Percentiles rank a stretch among this genome's conserved stretches.
phyloP scores from a whole-genome alignment of 306 rosid species.

The Elaeagnus macrophylla region DNA sequence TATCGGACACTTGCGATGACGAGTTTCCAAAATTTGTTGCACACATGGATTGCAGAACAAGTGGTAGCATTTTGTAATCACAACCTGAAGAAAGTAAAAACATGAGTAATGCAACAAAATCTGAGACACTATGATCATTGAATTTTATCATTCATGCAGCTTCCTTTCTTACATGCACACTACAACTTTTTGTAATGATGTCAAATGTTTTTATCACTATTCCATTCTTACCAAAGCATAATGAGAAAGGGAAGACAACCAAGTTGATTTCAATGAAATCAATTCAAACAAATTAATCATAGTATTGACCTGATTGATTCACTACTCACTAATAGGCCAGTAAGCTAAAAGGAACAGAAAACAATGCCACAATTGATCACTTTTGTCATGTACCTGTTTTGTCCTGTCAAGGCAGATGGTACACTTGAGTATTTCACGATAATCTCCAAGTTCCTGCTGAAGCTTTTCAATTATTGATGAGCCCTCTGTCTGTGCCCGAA shows the following conservation, averaged over 20 bases:
- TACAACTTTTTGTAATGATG: too few relatives aligned
- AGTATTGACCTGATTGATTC: too few relatives aligned
- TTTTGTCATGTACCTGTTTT: conserved; percentile 53
- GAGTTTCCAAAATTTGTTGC: conserved; percentile 59
- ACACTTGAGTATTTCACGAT: conserved; percentile 79
- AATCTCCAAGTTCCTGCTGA: conserved; percentile 78
- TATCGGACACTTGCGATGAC: conserved; percentile 89
- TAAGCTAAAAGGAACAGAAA: too few relatives aligned
- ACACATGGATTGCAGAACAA: conserved; percentile 85
- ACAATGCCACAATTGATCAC: too few relatives aligned
- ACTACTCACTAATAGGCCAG: not conserved
- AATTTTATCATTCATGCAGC: too few relatives aligned
- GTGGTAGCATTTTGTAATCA: conserved; percentile 97
- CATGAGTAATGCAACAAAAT: not conserved
- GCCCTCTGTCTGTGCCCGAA: conserved; percentile 64
- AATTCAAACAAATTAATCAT: too few relatives aligned
- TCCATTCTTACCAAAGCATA: too few relatives aligned
- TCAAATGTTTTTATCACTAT: too few relatives aligned
- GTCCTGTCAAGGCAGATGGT: conserved; percentile 72
- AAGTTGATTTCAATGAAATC: too few relatives aligned
- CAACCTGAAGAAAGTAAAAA: conserved; percentile 45
- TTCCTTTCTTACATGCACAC: too few relatives aligned
- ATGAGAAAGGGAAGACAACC: too few relatives aligned
- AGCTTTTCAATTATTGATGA: conserved; percentile 65
- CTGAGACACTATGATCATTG: not conserved